A percentile compares a stretch with the other conserved stretches of the same genome.
Conservation (phyloP, 2,329 filamentous ascomycete species). For the Aspergillus fumigatus region DNA sequence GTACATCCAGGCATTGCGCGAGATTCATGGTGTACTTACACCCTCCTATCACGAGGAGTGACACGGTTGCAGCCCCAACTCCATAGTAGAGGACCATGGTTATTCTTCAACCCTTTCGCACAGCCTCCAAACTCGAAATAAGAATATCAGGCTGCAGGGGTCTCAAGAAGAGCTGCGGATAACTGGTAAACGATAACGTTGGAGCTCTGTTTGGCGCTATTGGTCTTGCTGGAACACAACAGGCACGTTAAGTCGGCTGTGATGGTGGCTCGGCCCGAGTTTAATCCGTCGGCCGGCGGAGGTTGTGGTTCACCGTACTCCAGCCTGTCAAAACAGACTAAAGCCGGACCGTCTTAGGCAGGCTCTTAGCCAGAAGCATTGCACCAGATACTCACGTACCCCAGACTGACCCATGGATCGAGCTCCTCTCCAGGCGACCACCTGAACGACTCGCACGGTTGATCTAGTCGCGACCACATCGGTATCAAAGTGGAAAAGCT, state of each 20-base stretch:
- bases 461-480: constrained; percentile 4
- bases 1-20: constrained; percentile 9
- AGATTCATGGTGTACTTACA: constrained; percentile 55
- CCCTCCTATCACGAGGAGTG: constrained; percentile 68
- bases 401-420: constrained; percentile 25
- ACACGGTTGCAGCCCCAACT: constrained; percentile 62
- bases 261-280: constrained; percentile 21
- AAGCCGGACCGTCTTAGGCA: neutral
- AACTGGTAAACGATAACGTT: constrained; percentile 1
- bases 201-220: constrained; percentile 12
- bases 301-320: neutral
- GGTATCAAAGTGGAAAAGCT: neutral
- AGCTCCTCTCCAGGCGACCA: constrained; percentile 9
- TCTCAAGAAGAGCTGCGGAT: constrained; percentile 14
- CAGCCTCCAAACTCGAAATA: constrained; percentile 15
- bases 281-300: constrained; percentile 24
- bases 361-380: neutral
- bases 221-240: constrained; percentile 5
- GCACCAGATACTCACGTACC: constrained; percentile 13
- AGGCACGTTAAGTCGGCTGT: constrained; percentile 5
- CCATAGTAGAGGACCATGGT: constrained; percentile 71
- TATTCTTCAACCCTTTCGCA: constrained; percentile 21
- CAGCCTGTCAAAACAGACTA: neutral
- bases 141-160: constrained; percentile 13
- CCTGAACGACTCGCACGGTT: constrained; percentile 8